Conservation (phyloP, 805 yeast genomes). For the Saccharomycopsis malanga region DNA sequence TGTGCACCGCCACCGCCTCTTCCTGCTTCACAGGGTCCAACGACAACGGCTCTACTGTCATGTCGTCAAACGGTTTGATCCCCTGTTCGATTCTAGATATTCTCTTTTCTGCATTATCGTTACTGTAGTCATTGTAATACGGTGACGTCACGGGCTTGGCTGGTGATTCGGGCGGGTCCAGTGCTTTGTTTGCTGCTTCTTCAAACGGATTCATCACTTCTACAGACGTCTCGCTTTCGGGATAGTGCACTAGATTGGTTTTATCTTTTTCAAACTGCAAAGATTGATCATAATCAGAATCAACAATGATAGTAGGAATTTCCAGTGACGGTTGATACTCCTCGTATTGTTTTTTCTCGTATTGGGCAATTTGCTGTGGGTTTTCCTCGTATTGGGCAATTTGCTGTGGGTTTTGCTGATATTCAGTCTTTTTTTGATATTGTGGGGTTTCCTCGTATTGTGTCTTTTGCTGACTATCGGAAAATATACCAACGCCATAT, state of each 20-base stretch:
- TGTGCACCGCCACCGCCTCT: background rate
- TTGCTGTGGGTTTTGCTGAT: background rate
- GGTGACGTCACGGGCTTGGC: background rate
- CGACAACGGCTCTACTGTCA: slow-evolving; percentile 7
- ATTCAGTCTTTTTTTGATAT: too few species aligned
- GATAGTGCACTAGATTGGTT: background rate
- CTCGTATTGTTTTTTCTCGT: background rate
- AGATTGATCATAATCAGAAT: slow-evolving; percentile 8
- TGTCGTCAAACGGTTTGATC: background rate
- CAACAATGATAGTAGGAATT: slow-evolving; percentile 6
- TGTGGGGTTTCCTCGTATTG: too few species aligned
- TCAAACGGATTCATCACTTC: background rate
- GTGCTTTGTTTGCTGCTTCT: background rate
- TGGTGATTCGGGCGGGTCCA: background rate
- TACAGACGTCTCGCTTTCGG: background rate
- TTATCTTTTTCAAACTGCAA: slow-evolving; percentile 5
- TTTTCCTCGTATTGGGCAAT: background rate
- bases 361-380: background rate
- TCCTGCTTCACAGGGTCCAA: slow-evolving; percentile 7
- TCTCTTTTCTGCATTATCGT: slow-evolving; percentile 14
- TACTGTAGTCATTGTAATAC: slow-evolving; percentile 15
- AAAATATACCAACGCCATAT: too few species aligned
- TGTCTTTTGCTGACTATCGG: too few species aligned
- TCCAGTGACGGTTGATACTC: background rate
- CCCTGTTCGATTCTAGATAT: slow-evolving; percentile 8